Evolutionary conservation across 2,329 filamentous ascomycete species (phyloP), one percentile per base, ranked within the genome.

Genomic region (Stemphylium lycopersici): DNA sequence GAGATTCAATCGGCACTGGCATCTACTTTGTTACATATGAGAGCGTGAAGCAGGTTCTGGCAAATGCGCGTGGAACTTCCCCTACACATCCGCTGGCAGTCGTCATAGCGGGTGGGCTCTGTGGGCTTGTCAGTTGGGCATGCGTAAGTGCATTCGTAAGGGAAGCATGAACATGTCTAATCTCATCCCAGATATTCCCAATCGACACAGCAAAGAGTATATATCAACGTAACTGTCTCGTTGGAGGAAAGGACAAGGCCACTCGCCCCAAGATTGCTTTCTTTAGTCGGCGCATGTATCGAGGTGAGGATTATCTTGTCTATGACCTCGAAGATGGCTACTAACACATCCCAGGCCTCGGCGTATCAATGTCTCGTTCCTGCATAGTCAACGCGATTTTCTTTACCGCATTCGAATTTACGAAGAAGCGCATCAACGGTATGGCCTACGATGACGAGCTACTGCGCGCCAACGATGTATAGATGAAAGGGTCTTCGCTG

Each of bases 11-110:
- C 56, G 91, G 91, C 48, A 96, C 91, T 1, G 85, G 86, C 26
- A 90, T 93, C 53, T 96, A 96, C 74, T 96, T 96, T 70, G 90
- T 90, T 78, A 93, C 91, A 26, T 96, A 96, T 73, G 91, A 96
- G 76, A 92, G 89, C 72, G 86, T 87, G 65, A 96, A 96, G 71
- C 90, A 95, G 73, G 77, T 93, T 20, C 83, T 92, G 59, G 90
- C 88, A 16, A 91, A 90, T 13, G 86, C 90, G 60, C 85, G 89
- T 42, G 88, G 89, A 59, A 83, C 83, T 56, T 87, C 87, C 6
- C 86, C 90, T n/a, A 90, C 89, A 43, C 90, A 89, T 67, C 90
- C 90, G n/a, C 73, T 90, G 49, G 88, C 90, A 13, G 90, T 95
- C 29, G 84, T 93, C 12, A 80, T 88, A 42, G 90, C 91, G 16